A percentile compares a stretch with the other conserved stretches of the same genome.
Conservation (phyloP, 2,329 filamentous ascomycete species). For the Camillea tinctor region DNA sequence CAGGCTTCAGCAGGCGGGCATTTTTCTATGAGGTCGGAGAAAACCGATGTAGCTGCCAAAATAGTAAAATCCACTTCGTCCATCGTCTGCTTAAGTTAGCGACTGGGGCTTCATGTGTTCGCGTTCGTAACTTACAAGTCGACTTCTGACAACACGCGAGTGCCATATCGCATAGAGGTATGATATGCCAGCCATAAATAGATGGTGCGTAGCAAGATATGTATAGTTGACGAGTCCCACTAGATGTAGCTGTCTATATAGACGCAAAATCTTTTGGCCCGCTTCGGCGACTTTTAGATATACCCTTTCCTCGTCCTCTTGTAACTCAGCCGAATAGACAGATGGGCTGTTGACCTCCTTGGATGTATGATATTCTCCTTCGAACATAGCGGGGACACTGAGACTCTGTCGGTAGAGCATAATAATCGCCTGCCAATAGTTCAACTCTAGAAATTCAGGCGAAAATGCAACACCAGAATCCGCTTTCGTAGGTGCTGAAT, state of each 20-base stretch:
- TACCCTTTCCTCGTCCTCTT: conserved; percentile 84
- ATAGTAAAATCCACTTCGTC: conserved; percentile 99
- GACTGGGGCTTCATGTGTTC: conserved; percentile 6
- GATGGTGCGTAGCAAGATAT: conserved; percentile 89
- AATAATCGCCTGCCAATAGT: conserved; percentile 97
- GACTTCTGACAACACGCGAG: conserved; percentile 81
- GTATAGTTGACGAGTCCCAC: conserved; percentile 93
- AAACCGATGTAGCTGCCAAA: conserved; percentile 86
- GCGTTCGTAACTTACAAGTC: conserved; percentile 64
- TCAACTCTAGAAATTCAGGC: conserved; percentile 85
- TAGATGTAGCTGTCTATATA: conserved; percentile 87
- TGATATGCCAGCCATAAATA: conserved; percentile 96
- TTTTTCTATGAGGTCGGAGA: conserved; percentile 88
- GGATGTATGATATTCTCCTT: conserved; percentile 70
- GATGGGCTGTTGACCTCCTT: conserved; percentile 63
- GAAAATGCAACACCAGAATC: conserved; percentile 89
- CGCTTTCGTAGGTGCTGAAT: conserved; percentile 70
- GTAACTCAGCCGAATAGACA: conserved; percentile 61
- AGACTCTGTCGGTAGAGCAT: conserved; percentile 93
- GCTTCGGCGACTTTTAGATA: conserved; percentile 95
- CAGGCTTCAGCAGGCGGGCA: conserved; percentile 94
- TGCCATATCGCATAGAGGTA: conserved; percentile 98
- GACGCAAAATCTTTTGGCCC: conserved; percentile 84
- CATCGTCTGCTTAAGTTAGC: conserved; percentile 60
- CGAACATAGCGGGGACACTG: conserved; percentile 80